Evolutionary conservation across 2,329 filamentous ascomycete species (phyloP).

Genomic region (Beauveria sp.): DNA sequence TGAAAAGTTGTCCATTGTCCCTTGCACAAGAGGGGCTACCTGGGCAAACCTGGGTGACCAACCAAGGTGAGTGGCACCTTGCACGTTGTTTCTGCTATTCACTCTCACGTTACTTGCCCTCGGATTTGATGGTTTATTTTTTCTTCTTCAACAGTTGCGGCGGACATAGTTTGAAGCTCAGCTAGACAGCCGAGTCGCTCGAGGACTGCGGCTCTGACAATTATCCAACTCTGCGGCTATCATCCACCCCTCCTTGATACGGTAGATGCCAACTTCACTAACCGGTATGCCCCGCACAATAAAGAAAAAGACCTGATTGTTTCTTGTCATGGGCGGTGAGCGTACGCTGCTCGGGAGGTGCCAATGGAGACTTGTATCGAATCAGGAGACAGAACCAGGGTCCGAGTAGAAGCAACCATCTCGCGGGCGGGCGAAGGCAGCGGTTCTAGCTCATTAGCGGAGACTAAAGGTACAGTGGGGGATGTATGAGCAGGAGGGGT

Average conservation of each 20-base stretch:
- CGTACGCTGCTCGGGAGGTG: neutral
- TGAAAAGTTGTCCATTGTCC: neutral
- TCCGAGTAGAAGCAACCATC: constrained; percentile 3
- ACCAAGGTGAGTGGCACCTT: neutral
- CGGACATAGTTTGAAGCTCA: neutral
- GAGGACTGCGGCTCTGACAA: neutral
- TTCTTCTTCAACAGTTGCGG: neutral
- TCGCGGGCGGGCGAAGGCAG: neutral
- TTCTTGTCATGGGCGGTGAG: constrained; percentile 2
- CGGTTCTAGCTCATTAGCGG: neutral
- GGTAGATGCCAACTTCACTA: neutral
- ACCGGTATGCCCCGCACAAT: neutral
- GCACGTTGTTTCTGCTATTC: neutral
- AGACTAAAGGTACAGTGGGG: neutral
- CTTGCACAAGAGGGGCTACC: neutral
- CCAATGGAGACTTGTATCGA: neutral
- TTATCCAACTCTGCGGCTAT: neutral
- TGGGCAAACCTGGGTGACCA: neutral
- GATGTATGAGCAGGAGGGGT: neutral
- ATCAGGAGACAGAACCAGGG: constrained; percentile 1
- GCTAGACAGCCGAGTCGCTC: neutral
- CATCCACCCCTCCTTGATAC: neutral
- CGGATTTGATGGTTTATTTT: neutral
- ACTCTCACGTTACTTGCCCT: too few relatives aligned
- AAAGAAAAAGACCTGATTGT: neutral